These are phyloP conservation scores for Cicer cuneatum DNA, from an alignment of 306 rosid species.

Conservation along the genomic window DNA sequence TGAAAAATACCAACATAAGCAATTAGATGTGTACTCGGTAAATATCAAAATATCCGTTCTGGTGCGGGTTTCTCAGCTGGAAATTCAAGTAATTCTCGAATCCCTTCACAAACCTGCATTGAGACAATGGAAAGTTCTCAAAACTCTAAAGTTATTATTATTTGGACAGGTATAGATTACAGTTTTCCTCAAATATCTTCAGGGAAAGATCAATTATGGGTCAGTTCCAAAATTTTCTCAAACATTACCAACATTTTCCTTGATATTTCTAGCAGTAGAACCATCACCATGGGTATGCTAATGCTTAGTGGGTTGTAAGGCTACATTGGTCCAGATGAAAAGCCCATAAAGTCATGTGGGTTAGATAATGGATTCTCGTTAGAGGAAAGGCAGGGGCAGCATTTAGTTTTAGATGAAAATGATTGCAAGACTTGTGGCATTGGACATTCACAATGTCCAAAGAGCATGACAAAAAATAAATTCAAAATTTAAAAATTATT, in stretches of 20 bases:
- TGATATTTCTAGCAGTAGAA: too few relatives aligned
- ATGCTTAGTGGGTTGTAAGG: too few relatives aligned
- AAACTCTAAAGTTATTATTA: conserved; percentile 1
- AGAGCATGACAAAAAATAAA: neutral
- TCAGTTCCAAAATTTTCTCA: neutral
- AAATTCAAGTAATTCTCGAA: conserved; percentile 76
- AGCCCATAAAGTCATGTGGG: neutral
- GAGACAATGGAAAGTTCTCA: conserved; percentile 22
- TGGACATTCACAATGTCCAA: neutral
- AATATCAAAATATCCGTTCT: conserved; percentile 55
- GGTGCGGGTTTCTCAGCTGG: conserved; percentile 73
- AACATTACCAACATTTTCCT: neutral
- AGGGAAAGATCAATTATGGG: conserved; percentile 21
- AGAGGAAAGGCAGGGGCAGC: neutral
- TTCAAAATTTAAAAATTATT: neutral
- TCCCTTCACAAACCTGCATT: conserved; percentile 85
- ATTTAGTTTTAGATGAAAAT: neutral
- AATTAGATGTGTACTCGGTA: conserved; percentile 1
- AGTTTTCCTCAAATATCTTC: neutral
- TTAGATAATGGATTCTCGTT: too few relatives aligned
- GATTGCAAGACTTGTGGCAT: neutral
- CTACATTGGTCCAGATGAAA: too few relatives aligned
- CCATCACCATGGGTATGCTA: too few relatives aligned
- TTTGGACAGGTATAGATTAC: neutral
- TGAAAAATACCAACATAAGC: neutral